A percentile compares a stretch with the other conserved stretches of the same genome.
phyloP scores from a whole-genome alignment of 2,329 filamentous ascomycete species.

The Trichocomaceae sp. region DNA sequence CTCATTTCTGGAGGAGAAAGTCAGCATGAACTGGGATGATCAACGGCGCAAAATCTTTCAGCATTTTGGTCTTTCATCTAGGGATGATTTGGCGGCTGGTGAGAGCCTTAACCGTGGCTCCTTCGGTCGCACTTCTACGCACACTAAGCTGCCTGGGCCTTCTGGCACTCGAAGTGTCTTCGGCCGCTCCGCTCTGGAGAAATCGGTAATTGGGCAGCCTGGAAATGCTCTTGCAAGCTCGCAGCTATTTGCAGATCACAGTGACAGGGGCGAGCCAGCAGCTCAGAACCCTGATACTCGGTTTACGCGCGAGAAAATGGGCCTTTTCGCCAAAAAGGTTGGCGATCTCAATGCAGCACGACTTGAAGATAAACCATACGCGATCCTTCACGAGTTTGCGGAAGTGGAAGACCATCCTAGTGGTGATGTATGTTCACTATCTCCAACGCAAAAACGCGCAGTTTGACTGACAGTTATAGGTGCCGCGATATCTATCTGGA shows the following conservation, averaged over 20 bases:
- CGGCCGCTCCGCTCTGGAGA: slow-evolving; percentile 64
- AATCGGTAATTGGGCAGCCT: slow-evolving; percentile 80
- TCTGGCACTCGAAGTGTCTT: slow-evolving; percentile 50
- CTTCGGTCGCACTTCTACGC: slow-evolving; percentile 46
- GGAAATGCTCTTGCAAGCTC: slow-evolving; percentile 55
- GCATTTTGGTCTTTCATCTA: slow-evolving; percentile 76
- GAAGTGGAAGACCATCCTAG: slow-evolving; percentile 64
- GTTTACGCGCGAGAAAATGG: slow-evolving; percentile 75
- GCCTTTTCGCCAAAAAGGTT: slow-evolving; percentile 70
- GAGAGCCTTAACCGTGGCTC: slow-evolving; percentile 32
- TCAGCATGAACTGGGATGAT: slow-evolving; percentile 91
- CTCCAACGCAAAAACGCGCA: slow-evolving; percentile 18
- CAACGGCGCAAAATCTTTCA: slow-evolving; percentile 91
- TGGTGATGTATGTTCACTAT: slow-evolving; percentile 48
- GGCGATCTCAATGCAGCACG: slow-evolving; percentile 70
- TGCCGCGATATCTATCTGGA: slow-evolving; percentile 68
- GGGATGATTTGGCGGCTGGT: slow-evolving; percentile 36
- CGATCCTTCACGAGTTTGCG: slow-evolving; percentile 68
- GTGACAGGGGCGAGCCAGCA: slow-evolving; percentile 47
- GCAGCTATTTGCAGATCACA: slow-evolving; percentile 63
- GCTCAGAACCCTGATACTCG: slow-evolving; percentile 61
- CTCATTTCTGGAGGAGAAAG: slow-evolving; percentile 85
- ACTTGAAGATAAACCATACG: slow-evolving; percentile 59
- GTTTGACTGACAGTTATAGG: slow-evolving; percentile 33
- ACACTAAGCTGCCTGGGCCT: slow-evolving; percentile 32